Base-by-base conservation (phyloP, 1,284 basidiomycete species). In the Cutaneotrichosporon dermatis region DNA sequence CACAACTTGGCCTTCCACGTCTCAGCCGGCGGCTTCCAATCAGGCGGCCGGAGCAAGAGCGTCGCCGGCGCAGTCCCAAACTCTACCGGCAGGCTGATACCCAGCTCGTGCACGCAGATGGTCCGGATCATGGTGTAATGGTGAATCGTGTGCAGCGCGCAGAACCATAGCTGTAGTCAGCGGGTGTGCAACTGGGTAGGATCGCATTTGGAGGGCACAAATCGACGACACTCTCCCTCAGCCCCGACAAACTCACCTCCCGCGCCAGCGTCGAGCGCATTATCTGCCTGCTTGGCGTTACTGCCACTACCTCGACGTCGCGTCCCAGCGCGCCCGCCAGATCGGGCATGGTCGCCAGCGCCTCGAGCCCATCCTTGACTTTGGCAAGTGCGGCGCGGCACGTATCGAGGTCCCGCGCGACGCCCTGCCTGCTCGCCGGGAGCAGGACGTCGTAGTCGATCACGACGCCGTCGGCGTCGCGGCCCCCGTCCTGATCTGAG, bases 1-100 rank as follows among this genome's bases (percentile, higher is more conserved):
- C 61, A 65, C 55, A 65, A 51, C 56, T 65, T 65, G 15, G 63
- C 60, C 43, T 62, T 62, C 15, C 34, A 48, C 41, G 3, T 53
- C 15, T 10, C 58, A 5, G 41, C 25, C 33, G 65, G 68, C 37
- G 59, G 57, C 53, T 44, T 57, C 62, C 65, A 68, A 33, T 53
- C 54, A 4, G 59, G 59, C 6, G 63, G 65, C 9, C 73, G 61
- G 58, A 72, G 71, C 65, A 75, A 56, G 16, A 77, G 54, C 2
- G 75, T 77, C 3, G 75, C 72, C 1, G 75, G 75, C 0, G 75
- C 74, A 6, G 74, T 76, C 10, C 75, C 75, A 53, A 77, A 77
- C 55, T 75, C 74, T 7, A 72, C 63, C 3, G 75, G 74, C 13
- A 77, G 64, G 1, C 66, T 49, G 5, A 77, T 49, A 4, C 71